A percentile compares a stretch with the other conserved stretches of the same genome.
phyloP scores from a whole-genome alignment of 805 yeast species.

The Barnettozyma botsteinii region DNA sequence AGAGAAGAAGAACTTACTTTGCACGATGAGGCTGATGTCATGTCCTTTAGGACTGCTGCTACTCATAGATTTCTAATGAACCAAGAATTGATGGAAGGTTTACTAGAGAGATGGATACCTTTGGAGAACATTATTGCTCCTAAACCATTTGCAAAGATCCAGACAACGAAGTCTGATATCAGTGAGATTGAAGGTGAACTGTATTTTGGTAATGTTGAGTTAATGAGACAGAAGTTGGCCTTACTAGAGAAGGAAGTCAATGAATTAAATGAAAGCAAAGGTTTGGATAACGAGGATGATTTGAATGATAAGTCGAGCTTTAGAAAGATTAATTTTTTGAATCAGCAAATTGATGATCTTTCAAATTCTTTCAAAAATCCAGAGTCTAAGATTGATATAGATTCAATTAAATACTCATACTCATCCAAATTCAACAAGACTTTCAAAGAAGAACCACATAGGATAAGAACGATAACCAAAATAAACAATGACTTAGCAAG shows the following conservation, averaged over 20 bases:
- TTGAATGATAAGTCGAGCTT: conserved; percentile 3
- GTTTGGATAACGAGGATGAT: not conserved
- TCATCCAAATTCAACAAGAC: conserved; percentile 5
- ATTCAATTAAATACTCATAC: conserved; percentile 7
- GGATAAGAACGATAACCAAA: conserved; percentile 10
- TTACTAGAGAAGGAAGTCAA: conserved; percentile 16
- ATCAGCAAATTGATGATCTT: conserved; percentile 9
- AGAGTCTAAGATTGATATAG: conserved; percentile 1
- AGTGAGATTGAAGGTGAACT: conserved; percentile 17
- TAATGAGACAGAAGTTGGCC: conserved; percentile 22
- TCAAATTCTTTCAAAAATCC: conserved; percentile 9
- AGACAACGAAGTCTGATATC: conserved; percentile 14
- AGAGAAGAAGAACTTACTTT: conserved; percentile 21
- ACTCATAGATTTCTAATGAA: conserved; percentile 38
- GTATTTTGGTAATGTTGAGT: conserved; percentile 21
- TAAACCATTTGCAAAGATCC: conserved; percentile 17
- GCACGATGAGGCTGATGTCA: conserved; percentile 51
- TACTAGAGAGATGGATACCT: conserved; percentile 42
- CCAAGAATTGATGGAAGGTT: conserved; percentile 45
- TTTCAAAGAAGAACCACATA: conserved; percentile 4
- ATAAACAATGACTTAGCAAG: conserved; percentile 14
- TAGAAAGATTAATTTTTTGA: conserved; percentile 4
- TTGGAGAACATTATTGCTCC: conserved; percentile 42
- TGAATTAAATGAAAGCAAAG: conserved; percentile 5
- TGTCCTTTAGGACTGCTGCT: conserved; percentile 43